Evolutionary conservation across 805 yeast species (phyloP).

Genomic region (Tetrapisispora fleetii): DNA sequence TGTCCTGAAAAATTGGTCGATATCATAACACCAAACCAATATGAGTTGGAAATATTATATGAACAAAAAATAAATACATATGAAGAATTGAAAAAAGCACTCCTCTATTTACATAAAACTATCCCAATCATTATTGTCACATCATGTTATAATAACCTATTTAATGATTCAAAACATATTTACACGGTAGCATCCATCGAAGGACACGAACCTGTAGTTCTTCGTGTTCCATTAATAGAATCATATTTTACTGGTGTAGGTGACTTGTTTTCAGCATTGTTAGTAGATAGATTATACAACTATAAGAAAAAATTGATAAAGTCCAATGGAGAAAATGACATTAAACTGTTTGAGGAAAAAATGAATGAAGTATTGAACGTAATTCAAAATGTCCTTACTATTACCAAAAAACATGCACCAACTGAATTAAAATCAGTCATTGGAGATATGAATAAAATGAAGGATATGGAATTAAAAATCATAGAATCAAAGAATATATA

Average conservation of each 20-base stretch:
- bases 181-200: slow-evolving; percentile 38
- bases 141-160: slow-evolving; percentile 17
- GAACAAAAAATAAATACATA: slow-evolving; percentile 37
- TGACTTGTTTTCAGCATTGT: slow-evolving; percentile 74
- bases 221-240: slow-evolving; percentile 49
- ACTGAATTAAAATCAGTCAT: slow-evolving; percentile 35
- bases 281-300: slow-evolving; percentile 50
- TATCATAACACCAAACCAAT: slow-evolving; percentile 83
- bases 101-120: slow-evolving; percentile 37
- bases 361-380: slow-evolving; percentile 27
- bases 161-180: slow-evolving; percentile 24
- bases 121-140: slow-evolving; percentile 21
- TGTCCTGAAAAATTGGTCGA: slow-evolving; percentile 43
- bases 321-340: background rate
- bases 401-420: slow-evolving; percentile 16
- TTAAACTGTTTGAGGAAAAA: slow-evolving; percentile 13
- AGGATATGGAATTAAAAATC: slow-evolving; percentile 60
- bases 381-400: slow-evolving; percentile 23
- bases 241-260: slow-evolving; percentile 95
- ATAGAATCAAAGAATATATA: slow-evolving; percentile 44
- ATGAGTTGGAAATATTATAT: slow-evolving; percentile 68
- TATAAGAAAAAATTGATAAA: background rate
- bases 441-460: slow-evolving; percentile 48
- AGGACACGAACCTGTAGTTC: slow-evolving; percentile 17
- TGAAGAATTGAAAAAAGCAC: slow-evolving; percentile 36